phyloP scores from a whole-genome alignment of 1,284 basidiomycete species.

The Binderoboletus segoi region DNA sequence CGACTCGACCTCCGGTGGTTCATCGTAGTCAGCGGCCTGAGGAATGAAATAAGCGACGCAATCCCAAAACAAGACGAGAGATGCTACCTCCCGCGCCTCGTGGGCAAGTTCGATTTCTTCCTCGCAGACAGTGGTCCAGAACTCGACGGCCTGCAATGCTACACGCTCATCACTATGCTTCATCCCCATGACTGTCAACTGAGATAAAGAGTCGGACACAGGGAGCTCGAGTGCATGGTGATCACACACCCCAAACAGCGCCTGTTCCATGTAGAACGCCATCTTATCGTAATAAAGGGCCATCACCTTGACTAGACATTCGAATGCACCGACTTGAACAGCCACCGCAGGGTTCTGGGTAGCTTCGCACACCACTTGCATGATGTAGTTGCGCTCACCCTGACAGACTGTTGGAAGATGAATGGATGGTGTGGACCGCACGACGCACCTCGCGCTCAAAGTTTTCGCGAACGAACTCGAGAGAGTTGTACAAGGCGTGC shows the following conservation, averaged over 20 bases:
- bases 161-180: conserved; percentile 91
- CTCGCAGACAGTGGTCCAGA: conserved; percentile 99
- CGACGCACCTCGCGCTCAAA: conserved; percentile 89
- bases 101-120: conserved; percentile 94
- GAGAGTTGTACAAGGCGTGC: conserved; percentile 91
- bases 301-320: conserved; percentile 97
- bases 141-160: conserved; percentile 96
- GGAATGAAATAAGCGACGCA: conserved; percentile 9
- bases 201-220: conserved; percentile 27
- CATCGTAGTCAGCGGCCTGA: conserved; percentile 88
- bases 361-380: conserved; percentile 99
- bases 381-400: conserved; percentile 99
- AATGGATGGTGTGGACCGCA: background rate
- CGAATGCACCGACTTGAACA: conserved; percentile 93
- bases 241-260: conserved; percentile 86
- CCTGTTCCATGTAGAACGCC: conserved; percentile 99
- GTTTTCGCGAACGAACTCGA: conserved; percentile 97
- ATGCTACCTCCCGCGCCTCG: conserved; percentile 83
- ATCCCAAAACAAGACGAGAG: background rate
- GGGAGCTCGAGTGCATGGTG: conserved; percentile 5
- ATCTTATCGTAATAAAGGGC: conserved; percentile 99
- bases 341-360: conserved; percentile 82
- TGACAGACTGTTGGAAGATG: conserved; percentile 36
- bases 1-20: conserved; percentile 86
- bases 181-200: conserved; percentile 99